Percentiles rank a stretch among this genome's conserved stretches.
phyloP scores from a whole-genome alignment of 768 basidiomycete genomes.

The Mycena epipterygia region DNA sequence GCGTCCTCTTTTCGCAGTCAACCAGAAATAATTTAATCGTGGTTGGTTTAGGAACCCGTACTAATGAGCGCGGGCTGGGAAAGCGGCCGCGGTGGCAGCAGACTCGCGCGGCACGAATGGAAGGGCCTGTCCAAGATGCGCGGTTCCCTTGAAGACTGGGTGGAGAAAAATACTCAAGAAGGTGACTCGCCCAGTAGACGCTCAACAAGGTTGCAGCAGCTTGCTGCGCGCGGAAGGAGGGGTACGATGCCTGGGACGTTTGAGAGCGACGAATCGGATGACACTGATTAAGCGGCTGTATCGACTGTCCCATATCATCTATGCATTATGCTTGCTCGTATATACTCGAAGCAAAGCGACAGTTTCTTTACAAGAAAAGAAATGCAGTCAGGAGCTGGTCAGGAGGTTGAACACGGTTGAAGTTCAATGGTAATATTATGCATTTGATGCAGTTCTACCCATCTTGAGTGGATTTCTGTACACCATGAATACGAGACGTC shows the following conservation, averaged over 20 bases:
- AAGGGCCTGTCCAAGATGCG: conserved; percentile 87
- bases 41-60: conserved; percentile 72
- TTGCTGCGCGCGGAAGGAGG: conserved; percentile 16
- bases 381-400: too few species aligned
- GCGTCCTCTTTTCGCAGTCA: conserved; percentile 32
- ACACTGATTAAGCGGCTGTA: background rate
- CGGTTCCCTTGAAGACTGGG: conserved; percentile 79
- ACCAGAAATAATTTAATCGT: background rate
- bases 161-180: conserved; percentile 60
- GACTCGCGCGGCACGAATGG: conserved; percentile 96
- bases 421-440: too few species aligned
- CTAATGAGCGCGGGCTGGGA: conserved; percentile 96
- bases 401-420: too few species aligned
- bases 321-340: background rate
- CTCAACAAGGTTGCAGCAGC: conserved; percentile 17
- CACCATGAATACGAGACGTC: too few species aligned
- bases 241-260: conserved; percentile 39
- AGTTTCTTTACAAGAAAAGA: too few species aligned
- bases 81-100: conserved; percentile 71
- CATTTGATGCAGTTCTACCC: too few species aligned
- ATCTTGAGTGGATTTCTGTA: too few species aligned
- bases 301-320: background rate
- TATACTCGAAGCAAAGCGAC: too few species aligned
- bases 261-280: conserved; percentile 33
- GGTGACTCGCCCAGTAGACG: conserved; percentile 2